These are phyloP conservation scores for Novymonas esmeraldas DNA, from an alignment of 208 protist genomes.

Conservation along the genomic window DNA sequence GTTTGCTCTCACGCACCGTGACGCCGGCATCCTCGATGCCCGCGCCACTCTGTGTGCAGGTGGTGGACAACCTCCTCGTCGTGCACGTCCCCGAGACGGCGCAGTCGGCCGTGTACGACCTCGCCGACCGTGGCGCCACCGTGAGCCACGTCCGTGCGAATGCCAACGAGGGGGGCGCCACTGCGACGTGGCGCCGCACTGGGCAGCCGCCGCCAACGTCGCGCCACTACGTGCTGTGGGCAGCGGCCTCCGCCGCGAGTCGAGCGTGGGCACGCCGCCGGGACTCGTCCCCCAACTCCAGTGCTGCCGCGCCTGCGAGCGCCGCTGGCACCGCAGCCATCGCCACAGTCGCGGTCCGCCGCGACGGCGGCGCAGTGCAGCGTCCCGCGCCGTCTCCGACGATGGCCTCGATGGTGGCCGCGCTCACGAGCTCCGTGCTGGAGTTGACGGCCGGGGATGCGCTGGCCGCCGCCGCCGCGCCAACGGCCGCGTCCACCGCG, in stretches of 20 bases:
- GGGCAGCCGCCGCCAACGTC: not conserved
- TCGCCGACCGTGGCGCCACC: conserved; percentile 14
- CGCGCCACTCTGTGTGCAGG: conserved; percentile 41
- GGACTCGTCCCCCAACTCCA: not conserved
- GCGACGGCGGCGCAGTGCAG: too few species aligned
- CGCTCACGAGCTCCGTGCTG: conserved; percentile 11
- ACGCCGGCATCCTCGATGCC: not conserved
- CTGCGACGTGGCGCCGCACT: not conserved
- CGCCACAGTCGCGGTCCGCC: not conserved
- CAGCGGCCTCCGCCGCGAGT: conserved; percentile 2
- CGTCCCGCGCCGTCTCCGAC: not conserved
- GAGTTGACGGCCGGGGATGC: conserved; percentile 5
- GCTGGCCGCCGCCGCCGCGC: not conserved
- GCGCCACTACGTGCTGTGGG: conserved; percentile 6
- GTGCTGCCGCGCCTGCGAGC: not conserved
- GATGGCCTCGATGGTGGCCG: conserved; percentile 22
- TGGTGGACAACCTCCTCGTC: conserved; percentile 54
- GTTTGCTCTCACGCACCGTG: too few species aligned
- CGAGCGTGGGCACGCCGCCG: not conserved
- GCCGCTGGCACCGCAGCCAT: not conserved
- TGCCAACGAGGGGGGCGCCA: not conserved
- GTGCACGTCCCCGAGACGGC: conserved; percentile 33
- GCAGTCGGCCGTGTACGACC: conserved; percentile 46
- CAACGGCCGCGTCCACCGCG: not conserved
- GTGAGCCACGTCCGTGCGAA: too few species aligned